phyloP scores from a whole-genome alignment of 2,329 filamentous ascomycete genomes.

The Paecilomyces sp. region DNA sequence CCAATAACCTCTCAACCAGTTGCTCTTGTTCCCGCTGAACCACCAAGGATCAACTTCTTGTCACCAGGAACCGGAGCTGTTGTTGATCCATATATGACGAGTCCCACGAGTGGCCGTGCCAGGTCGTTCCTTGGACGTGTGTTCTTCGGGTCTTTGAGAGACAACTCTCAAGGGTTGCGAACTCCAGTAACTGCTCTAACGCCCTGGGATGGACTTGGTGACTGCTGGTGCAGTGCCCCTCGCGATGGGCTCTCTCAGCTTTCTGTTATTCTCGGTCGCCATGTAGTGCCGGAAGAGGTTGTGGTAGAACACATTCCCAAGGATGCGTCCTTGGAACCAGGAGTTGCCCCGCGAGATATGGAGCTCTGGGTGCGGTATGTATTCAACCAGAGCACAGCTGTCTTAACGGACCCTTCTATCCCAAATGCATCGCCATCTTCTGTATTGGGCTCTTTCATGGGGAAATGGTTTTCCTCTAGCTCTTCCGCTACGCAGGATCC shows the following conservation, averaged over 20 bases:
- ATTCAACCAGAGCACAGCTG: slow-evolving; percentile 23
- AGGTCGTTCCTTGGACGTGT: slow-evolving; percentile 1
- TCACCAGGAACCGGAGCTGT: slow-evolving; percentile 57
- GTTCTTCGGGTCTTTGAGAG: slow-evolving; percentile 14
- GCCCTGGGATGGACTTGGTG: slow-evolving; percentile 69
- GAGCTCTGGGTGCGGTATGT: slow-evolving; percentile 62
- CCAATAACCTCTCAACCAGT: slow-evolving; percentile 12
- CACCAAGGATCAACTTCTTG: slow-evolving; percentile 64
- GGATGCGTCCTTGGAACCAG: slow-evolving; percentile 54
- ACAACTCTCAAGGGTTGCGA: slow-evolving; percentile 14
- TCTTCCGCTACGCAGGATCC: not conserved
- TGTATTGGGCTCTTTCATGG: slow-evolving; percentile 1
- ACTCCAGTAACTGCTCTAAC: slow-evolving; percentile 53
- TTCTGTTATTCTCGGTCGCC: slow-evolving; percentile 26
- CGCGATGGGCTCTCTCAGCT: slow-evolving; percentile 39
- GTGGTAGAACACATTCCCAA: slow-evolving; percentile 66
- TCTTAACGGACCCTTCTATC: slow-evolving; percentile 1
- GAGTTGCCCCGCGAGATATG: slow-evolving; percentile 57
- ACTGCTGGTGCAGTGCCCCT: slow-evolving; percentile 73
- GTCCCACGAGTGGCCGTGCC: slow-evolving; percentile 42
- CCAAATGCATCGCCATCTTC: slow-evolving; percentile 1
- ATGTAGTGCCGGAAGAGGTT: slow-evolving; percentile 60
- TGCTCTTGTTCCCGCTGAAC: slow-evolving; percentile 4
- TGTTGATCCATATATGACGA: slow-evolving; percentile 55
- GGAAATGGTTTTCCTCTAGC: not conserved